Base-by-base conservation (phyloP, 441 rosid species). In the Hura crepitans region DNA sequence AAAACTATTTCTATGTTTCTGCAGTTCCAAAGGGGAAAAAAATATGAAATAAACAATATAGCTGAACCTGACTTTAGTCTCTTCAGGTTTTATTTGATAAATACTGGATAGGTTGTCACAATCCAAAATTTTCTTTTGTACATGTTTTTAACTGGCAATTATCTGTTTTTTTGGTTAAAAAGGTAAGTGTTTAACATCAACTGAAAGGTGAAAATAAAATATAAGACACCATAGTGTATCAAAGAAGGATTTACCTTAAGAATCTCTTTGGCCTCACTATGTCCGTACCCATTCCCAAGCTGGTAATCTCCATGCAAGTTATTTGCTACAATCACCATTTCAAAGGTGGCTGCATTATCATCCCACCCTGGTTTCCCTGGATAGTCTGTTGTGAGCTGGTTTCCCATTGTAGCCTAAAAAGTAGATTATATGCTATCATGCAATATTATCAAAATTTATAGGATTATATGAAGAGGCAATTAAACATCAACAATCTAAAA, bases 301-400 rank as follows among this genome's bases (percentile, higher is more conserved):
- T 89, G 96, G 80, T 81, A 86, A 83, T 89, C 96, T 68, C 96
- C 96, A 45, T 84, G 90, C 80, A 87, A 83, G 72, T 86, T 77
- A 73, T 89, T 89, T 58, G 79, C 86, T 66, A 78, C 75, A 54
- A 89, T 81, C 43, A 60, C 69, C 91, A 87, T 84, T 66, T 82
- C 84, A 75, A 87, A 89, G 42, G 89, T 84, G 71, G 89, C 93
- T 1, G 85, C 79, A 72, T 87, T 86, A 70, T 87, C 87, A 65
- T 87, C 83, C 93, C 96, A 87, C 68, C 80, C 93, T 0, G 88
- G 96, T 49, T 37, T 80, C 76, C 87, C 91, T 57, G 80, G 83
- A 83, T 83, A 87, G 80, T 85, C 85, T 69, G 91, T 86, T 10
- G 81, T 84, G 56, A 89, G 84, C 82, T 80, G 86, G 78, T 84